Base-by-base conservation (phyloP, 352 stramenopile genomes). In the Pythium dissotocum region DNA sequence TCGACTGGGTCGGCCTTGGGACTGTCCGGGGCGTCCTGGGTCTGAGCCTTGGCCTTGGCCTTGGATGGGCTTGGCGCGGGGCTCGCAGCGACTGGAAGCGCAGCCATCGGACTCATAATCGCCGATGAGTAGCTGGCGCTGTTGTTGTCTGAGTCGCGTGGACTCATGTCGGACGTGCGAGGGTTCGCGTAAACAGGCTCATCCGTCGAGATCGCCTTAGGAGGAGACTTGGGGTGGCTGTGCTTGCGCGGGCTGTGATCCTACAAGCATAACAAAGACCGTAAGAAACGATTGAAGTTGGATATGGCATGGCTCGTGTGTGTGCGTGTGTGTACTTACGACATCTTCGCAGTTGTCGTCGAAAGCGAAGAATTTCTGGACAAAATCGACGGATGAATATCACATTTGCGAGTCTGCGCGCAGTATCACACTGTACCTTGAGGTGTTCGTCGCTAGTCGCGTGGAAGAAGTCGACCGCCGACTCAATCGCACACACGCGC, bases 391-490 rank as follows among this genome's bases (percentile, higher is more conserved):
- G 36, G 36, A 16, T 44, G 2, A 44, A 44, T 44, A 10, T 12
- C 35, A 9, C 35, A 40, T 40, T 40, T 10, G 7, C 28, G 28
- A 30, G 28, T 30, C 28, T 30, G 28, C 28, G 28, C 28, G 28
- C 28, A 30, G 28, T 30, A 30, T 4, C 28, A 30, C 28, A 30
- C 28, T 30, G 12, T 53, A 79, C 77, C 75, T 88, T 90, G 6
- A 90, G 68, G 18, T 77, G 63, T 12, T 58, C 61, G 33, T 85
- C 72, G 0, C 72, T 73, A 56, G 87, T 70, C 16, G 78, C 65
- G 38, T 89, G 84, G 69, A 90, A 90, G 56, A 91, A 91, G 1
- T 85, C 78, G 30, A 87, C 78, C 6, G 73, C 72, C 35, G 58
- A 68, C 0, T 67, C 62, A 32, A 82, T 78, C 42, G 75, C 73